Percentiles rank a stretch among this genome's conserved stretches.
Evolutionary conservation across 352 stramenopile species (phyloP).

Genomic region (Phytophthora palmivora): DNA sequence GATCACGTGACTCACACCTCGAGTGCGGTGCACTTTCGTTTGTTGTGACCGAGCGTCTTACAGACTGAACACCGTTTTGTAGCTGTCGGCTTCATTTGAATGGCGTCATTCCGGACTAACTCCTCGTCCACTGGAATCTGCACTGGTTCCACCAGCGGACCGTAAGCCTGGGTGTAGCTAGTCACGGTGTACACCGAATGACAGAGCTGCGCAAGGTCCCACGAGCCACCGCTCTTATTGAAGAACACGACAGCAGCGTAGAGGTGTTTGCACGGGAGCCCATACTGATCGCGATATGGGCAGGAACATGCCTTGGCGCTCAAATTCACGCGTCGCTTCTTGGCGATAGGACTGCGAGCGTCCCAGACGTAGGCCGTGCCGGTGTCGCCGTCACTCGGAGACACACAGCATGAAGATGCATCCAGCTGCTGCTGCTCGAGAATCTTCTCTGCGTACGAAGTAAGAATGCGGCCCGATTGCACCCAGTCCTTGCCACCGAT

Average conservation of each 20-base stretch:
- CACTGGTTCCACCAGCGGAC: constrained; percentile 34
- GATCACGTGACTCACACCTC: constrained; percentile 19
- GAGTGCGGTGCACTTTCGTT: constrained; percentile 41
- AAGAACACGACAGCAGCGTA: constrained; percentile 46
- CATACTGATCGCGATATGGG: constrained; percentile 42
- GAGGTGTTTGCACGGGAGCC: constrained; percentile 51
- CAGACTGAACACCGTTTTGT: constrained; percentile 51
- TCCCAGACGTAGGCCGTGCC: constrained; percentile 53
- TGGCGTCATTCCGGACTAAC: constrained; percentile 45
- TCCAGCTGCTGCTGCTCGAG: constrained; percentile 42
- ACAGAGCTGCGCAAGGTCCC: constrained; percentile 45
- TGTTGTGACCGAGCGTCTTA: constrained; percentile 55
- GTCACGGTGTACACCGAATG: constrained; percentile 39
- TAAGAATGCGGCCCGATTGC: constrained; percentile 35
- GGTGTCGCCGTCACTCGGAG: constrained; percentile 46
- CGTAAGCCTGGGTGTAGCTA: constrained; percentile 43
- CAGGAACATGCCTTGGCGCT: constrained; percentile 44
- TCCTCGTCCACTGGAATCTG: constrained; percentile 56
- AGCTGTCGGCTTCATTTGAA: constrained; percentile 41
- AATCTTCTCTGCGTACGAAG: constrained; percentile 41
- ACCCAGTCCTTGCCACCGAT: constrained; percentile 40
- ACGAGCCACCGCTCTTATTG: constrained; percentile 43
- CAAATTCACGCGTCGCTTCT: constrained; percentile 51
- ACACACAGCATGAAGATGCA: constrained; percentile 43
- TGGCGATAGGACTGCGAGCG: constrained; percentile 29